phyloP scores from a whole-genome alignment of 495 filamentous ascomycete genomes.

The Daldinia decipiens region DNA sequence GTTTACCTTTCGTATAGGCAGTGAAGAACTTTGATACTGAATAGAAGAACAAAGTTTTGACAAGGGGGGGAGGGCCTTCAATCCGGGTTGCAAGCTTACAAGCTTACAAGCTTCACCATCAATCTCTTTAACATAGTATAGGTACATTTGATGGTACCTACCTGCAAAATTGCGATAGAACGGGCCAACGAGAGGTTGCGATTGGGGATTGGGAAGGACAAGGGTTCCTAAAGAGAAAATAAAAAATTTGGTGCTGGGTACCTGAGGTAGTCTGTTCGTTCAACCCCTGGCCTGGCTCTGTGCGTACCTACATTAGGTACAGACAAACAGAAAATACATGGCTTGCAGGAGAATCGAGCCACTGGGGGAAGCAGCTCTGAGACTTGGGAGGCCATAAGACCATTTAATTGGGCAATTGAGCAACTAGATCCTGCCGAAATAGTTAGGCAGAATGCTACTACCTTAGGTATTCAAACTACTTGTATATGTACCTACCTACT shows the following conservation, averaged over 20 bases:
- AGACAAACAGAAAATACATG: conserved; percentile 27
- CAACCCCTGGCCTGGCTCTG: conserved; percentile 20
- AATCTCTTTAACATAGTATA: not conserved
- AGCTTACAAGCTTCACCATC: conserved; percentile 10
- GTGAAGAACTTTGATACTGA: conserved; percentile 39
- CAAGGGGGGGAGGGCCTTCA: conserved; percentile 7
- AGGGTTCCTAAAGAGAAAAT: conserved; percentile 8
- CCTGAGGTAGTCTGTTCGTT: no score
- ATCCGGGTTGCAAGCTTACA: not conserved
- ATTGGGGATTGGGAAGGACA: conserved; percentile 4
- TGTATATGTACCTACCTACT: no score
- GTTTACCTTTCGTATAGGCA: conserved; percentile 41
- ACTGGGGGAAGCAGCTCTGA: conserved; percentile 21
- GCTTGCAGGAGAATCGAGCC: conserved; percentile 37
- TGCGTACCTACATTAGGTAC: not conserved
- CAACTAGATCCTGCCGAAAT: not conserved
- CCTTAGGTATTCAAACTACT: not conserved
- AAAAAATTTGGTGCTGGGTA: conserved; percentile 20
- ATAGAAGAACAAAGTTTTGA: conserved; percentile 32
- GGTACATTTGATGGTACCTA: conserved; percentile 14
- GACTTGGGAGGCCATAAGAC: conserved; percentile 24
- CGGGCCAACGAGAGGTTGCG: conserved; percentile 9
- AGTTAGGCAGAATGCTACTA: not conserved
- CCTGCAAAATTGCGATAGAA: conserved; percentile 6
- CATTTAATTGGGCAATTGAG: conserved; percentile 35